Base-by-base conservation (phyloP, 257 asterid species). In the Ajuga chamaepitys region DNA sequence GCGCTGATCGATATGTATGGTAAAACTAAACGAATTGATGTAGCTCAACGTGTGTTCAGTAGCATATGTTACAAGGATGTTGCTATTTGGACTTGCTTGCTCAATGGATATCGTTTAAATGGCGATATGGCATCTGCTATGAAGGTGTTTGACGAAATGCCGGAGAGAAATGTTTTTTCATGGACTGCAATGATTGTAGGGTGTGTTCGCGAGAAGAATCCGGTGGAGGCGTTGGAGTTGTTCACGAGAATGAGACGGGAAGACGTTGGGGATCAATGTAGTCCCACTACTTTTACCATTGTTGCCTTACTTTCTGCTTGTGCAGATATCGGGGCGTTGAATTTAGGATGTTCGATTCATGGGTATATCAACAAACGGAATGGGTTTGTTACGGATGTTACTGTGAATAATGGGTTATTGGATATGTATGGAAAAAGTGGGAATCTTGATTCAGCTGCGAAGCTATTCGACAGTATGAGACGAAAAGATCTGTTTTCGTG, bases 181-280 rank as follows among this genome's bases (percentile, higher is more conserved):
- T 89, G 97, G 97, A 87, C 95, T 25, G 81, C 88, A 3, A 83
- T 89, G 97, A 85, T 85, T 35, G 95, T 85, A 32, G 95, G 97
- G 42, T 78, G 68, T 32, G 89, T 83, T 46, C 95, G 91, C 9
- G 62, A 44, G 22, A 83, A 82, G 70, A 77, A 70, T 28, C 74
- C 88, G 8, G 24, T 85, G 42, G 80, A 79, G 72, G 91, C 88
- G 13, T 74, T 87, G 77, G 77, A 80, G 50, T 59, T 83, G 66
- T 89, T 83, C 58, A 63, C 48, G 41, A 73, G 62, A 72, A 87
- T 87, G 97, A 81, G 78, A 62, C 55, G 44, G 37, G 95, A 71
- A 57, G 84, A 88, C 60, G 57, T 5, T n/a, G 82, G n/a, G n/a
- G n/a, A n/a, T n/a, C n/a, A 76, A 9, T 68, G 81, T 47, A 22